Evolutionary conservation across 1,284 basidiomycete genomes (phyloP).

Genomic region (Tilletia setariae): DNA sequence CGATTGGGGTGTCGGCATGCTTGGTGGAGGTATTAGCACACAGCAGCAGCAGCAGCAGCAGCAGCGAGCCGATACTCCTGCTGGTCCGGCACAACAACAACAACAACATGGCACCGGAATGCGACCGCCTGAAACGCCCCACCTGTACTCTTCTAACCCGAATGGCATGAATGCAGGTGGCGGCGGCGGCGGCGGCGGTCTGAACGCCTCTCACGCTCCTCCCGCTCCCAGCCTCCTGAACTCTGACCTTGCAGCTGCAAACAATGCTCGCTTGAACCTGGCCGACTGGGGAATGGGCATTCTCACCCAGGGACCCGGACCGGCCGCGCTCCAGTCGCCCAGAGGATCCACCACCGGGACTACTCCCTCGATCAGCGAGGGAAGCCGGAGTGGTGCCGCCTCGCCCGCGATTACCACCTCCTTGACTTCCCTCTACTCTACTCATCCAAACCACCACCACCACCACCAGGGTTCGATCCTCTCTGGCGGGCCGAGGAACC

Average conservation of each 20-base stretch:
- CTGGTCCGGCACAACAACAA: not conserved
- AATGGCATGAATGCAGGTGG: too few species aligned
- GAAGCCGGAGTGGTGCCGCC: not conserved
- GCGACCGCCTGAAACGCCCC: too few species aligned
- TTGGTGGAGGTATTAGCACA: not conserved
- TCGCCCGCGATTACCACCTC: not conserved
- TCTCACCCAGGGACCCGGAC: not conserved
- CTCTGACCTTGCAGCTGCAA: too few species aligned
- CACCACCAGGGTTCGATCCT: not conserved
- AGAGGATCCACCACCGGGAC: not conserved
- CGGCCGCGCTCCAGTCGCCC: not conserved
- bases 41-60: not conserved
- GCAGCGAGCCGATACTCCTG: not conserved
- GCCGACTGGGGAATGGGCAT: constrained; percentile 8
- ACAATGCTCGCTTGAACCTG: not conserved
- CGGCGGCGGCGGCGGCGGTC: too few species aligned
- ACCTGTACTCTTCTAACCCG: too few species aligned
- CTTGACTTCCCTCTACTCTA: not conserved
- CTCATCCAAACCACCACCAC: too few species aligned
- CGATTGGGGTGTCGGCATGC: constrained; percentile 16
- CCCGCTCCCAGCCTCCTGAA: too few species aligned
- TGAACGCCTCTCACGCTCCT: too few species aligned
- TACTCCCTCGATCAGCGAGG: not conserved
- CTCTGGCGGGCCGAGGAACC: too few species aligned
- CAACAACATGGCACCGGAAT: too few species aligned